phyloP scores from a whole-genome alignment of 345 rosid genomes.

The Tarenaya hassleriana region DNA sequence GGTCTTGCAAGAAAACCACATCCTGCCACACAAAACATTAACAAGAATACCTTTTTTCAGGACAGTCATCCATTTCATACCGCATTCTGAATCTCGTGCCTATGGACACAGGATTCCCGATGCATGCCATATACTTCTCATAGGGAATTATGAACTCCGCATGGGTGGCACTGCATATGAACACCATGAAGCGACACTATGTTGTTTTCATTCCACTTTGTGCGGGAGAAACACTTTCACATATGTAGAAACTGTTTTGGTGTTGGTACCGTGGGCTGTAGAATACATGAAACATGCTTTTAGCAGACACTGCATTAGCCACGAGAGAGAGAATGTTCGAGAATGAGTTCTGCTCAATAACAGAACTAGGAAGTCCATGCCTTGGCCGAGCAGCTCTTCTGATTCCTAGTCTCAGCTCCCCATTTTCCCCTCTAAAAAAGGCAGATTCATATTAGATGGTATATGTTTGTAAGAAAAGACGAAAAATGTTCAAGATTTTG shows the following conservation, averaged over 20 bases:
- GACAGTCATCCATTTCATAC: constrained; percentile 73
- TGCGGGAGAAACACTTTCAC: not conserved
- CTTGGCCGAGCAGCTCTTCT: constrained; percentile 72
- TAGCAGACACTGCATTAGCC: constrained; percentile 59
- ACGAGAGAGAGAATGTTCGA: constrained; percentile 50
- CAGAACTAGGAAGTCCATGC: constrained; percentile 66
- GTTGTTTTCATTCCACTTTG: not conserved
- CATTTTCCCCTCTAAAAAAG: constrained; percentile 55
- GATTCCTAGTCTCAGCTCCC: constrained; percentile 80
- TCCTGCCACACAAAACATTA: constrained; percentile 8
- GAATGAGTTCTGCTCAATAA: constrained; percentile 43
- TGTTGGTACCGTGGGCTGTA: constrained; percentile 80
- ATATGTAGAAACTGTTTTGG: not conserved
- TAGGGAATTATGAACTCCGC: constrained; percentile 76
- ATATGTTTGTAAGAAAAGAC: not conserved
- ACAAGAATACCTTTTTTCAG: constrained; percentile 65
- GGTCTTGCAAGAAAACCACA: not conserved
- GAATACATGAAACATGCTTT: constrained; percentile 59
- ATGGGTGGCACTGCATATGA: constrained; percentile 62
- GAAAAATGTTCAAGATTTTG: too few species aligned
- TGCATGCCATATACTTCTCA: constrained; percentile 66
- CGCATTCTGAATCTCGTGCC: constrained; percentile 84
- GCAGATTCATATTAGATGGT: not conserved
- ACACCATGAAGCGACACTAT: constrained; percentile 12
- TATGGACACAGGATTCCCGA: constrained; percentile 39